Conservation (phyloP, 2,329 filamentous ascomycete genomes). For the Arachnomyces sp. region DNA sequence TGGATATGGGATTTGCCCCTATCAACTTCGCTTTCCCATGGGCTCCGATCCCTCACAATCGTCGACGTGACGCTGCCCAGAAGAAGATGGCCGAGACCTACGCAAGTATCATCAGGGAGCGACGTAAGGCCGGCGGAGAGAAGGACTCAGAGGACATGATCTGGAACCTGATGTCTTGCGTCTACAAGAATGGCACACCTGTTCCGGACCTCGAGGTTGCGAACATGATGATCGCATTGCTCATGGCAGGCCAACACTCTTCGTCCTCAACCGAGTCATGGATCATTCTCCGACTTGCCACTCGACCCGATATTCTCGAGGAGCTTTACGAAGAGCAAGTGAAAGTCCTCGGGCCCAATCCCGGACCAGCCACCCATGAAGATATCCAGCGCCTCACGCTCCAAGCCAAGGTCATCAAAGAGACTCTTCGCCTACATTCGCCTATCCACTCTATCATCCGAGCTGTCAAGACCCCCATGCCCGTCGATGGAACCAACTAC, state of each 20-base stretch:
- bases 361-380: slow-evolving; percentile 70
- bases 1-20: slow-evolving; percentile 82
- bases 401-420: slow-evolving; percentile 78
- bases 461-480: slow-evolving; percentile 81
- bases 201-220: slow-evolving; percentile 81
- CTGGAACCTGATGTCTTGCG: slow-evolving; percentile 78
- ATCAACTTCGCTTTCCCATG: slow-evolving; percentile 88
- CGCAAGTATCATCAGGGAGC: slow-evolving; percentile 70
- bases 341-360: slow-evolving; percentile 61
- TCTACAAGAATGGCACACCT: slow-evolving; percentile 71
- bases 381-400: slow-evolving; percentile 70
- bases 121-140: slow-evolving; percentile 49
- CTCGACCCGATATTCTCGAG: slow-evolving; percentile 70
- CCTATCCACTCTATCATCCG: slow-evolving; percentile 95
- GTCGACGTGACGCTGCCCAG: slow-evolving; percentile 70
- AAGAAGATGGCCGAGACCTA: slow-evolving; percentile 74
- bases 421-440: slow-evolving; percentile 82
- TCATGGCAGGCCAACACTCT: slow-evolving; percentile 89
- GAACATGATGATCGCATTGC: slow-evolving; percentile 87
- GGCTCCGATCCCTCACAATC: slow-evolving; percentile 83
- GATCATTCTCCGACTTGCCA: slow-evolving; percentile 75
- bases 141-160: slow-evolving; percentile 69
- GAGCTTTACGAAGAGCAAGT: slow-evolving; percentile 80
- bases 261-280: slow-evolving; percentile 77
- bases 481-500: slow-evolving; percentile 72